These are phyloP conservation scores for Venturia oleaginea DNA, from an alignment of 2,329 filamentous ascomycete species.

Conservation along the genomic window DNA sequence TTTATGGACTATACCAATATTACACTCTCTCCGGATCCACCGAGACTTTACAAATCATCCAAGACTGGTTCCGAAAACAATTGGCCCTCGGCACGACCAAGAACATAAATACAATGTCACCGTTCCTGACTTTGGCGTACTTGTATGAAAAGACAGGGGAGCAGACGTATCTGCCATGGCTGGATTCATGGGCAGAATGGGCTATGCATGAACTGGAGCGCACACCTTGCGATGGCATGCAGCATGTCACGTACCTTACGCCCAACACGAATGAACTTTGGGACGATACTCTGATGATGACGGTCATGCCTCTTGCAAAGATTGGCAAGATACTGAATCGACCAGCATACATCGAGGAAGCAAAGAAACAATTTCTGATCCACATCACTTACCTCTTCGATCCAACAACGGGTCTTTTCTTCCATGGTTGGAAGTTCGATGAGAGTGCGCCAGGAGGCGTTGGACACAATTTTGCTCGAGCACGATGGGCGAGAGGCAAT, in stretches of 20 bases:
- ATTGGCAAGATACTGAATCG: constrained; percentile 62
- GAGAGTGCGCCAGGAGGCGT: constrained; percentile 42
- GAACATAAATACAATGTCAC: constrained; percentile 80
- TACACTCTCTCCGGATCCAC: constrained; percentile 60
- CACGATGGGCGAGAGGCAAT: constrained; percentile 53
- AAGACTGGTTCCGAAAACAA: constrained; percentile 62
- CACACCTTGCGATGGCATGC: constrained; percentile 63
- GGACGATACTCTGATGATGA: constrained; percentile 88
- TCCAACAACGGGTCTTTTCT: constrained; percentile 61
- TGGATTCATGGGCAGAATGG: constrained; percentile 77
- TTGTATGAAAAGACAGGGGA: constrained; percentile 69
- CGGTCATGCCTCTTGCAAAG: constrained; percentile 69
- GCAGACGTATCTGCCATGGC: constrained; percentile 62
- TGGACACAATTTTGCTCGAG: constrained; percentile 48
- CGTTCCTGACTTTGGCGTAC: constrained; percentile 64
- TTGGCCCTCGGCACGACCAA: constrained; percentile 68
- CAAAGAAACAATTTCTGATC: constrained; percentile 66
- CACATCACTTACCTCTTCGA: constrained; percentile 76
- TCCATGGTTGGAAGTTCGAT: constrained; percentile 74
- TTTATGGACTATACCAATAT: constrained; percentile 78
- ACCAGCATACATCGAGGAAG: constrained; percentile 67
- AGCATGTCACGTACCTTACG: constrained; percentile 65
- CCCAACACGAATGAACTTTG: constrained; percentile 68
- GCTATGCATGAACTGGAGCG: constrained; percentile 66
- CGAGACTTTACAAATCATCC: constrained; percentile 54